Evolutionary conservation across 2,329 filamentous ascomycete genomes (phyloP).

Genomic region (Clarireedia hainanense): DNA sequence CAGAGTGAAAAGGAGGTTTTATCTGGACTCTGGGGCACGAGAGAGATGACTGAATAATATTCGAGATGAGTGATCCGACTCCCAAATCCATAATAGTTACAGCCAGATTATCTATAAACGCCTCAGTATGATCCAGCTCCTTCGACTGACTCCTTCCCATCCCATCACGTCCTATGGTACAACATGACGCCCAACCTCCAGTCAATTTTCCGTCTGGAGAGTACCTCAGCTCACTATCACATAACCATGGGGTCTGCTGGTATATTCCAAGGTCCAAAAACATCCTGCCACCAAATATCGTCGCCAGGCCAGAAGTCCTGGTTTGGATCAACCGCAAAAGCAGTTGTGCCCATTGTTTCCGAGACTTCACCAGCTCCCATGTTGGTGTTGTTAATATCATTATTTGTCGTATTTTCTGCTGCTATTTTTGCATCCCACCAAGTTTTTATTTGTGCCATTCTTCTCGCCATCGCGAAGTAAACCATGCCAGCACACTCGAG

Average conservation of each 20-base stretch:
- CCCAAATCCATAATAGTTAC: too few species aligned
- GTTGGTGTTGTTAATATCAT: neutral
- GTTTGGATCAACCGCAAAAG: neutral
- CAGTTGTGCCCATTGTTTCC: neutral
- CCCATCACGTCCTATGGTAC: too few species aligned
- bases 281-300: slow-evolving; percentile 5
- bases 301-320: neutral
- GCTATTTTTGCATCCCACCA: slow-evolving; percentile 6
- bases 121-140: too few species aligned
- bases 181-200: too few species aligned
- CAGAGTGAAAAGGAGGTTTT: too few species aligned
- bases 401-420: neutral
- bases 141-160: too few species aligned
- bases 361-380: neutral
- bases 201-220: too few species aligned
- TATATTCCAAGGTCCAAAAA: neutral
- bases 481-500: neutral
- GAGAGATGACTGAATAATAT: too few species aligned
- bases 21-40: too few species aligned
- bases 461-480: neutral
- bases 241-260: neutral
- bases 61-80: too few species aligned
- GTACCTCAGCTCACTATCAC: too few species aligned
- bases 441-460: neutral
- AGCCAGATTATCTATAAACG: too few species aligned